phyloP scores from a whole-genome alignment of 2,329 filamentous ascomycete genomes.

The Simplicillium aogashimaense region DNA sequence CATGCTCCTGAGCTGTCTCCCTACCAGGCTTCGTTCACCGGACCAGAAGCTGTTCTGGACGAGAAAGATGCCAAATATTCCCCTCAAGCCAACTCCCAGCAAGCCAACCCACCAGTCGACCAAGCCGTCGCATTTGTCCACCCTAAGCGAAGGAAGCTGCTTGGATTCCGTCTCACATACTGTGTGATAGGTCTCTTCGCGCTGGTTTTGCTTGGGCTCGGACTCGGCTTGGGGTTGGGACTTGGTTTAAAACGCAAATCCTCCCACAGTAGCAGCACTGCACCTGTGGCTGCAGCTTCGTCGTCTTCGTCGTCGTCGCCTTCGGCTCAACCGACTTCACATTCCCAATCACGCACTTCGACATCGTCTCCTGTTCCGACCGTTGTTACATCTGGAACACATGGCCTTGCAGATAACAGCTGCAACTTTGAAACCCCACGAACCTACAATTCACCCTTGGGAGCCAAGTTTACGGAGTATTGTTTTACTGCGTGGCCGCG shows the following conservation, averaged over 20 bases:
- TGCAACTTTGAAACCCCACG: conserved; percentile 7
- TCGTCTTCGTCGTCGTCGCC: neutral
- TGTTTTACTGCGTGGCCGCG: conserved; percentile 14
- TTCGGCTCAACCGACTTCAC: too few relatives aligned
- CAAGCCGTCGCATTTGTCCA: too few relatives aligned
- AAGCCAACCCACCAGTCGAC: too few relatives aligned
- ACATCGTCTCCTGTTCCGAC: neutral
- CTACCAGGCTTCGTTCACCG: neutral
- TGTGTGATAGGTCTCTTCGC: too few relatives aligned
- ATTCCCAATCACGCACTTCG: neutral
- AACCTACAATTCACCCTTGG: conserved; percentile 5
- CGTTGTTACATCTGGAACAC: conserved; percentile 6
- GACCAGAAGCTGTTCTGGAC: neutral
- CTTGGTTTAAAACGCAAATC: neutral
- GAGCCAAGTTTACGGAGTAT: conserved; percentile 6
- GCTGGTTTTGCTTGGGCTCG: too few relatives aligned
- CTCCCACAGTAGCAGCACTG: neutral
- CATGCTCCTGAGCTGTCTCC: neutral
- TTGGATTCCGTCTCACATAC: too few relatives aligned
- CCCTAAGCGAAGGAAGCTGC: too few relatives aligned
- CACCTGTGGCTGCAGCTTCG: neutral
- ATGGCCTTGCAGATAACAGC: conserved; percentile 8
- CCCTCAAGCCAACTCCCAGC: too few relatives aligned
- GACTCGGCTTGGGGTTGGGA: too few relatives aligned
- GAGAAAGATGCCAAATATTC: too few relatives aligned